Percentiles rank a stretch among this genome's conserved stretches.
phyloP scores from a whole-genome alignment of 805 yeast species.

The Candida quercuum region DNA sequence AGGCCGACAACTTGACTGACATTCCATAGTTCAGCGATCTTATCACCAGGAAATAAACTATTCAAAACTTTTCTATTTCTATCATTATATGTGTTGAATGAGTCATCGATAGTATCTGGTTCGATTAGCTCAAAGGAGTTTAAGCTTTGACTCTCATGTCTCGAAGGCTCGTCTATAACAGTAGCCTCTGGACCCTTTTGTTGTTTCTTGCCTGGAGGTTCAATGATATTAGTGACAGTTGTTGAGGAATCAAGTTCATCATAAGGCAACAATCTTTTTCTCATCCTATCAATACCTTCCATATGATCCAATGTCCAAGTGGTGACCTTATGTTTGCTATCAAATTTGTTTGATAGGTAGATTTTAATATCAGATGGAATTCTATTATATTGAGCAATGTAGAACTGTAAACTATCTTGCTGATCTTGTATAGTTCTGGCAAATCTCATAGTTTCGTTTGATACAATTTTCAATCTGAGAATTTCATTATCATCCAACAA shows the following conservation, averaged over 20 bases:
- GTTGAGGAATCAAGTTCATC: constrained; percentile 42
- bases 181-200: neutral
- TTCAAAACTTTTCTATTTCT: constrained; percentile 70
- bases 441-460: constrained; percentile 42
- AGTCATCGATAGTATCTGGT: constrained; percentile 30
- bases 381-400: constrained; percentile 40
- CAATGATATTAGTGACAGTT: constrained; percentile 34
- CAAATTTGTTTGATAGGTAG: constrained; percentile 21
- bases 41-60: constrained; percentile 64
- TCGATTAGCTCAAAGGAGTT: constrained; percentile 41
- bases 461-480: constrained; percentile 16
- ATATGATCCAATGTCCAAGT: constrained; percentile 56
- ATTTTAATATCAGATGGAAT: constrained; percentile 39
- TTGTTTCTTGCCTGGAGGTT: constrained; percentile 31
- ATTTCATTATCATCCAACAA: constrained; percentile 16
- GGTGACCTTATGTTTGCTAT: constrained; percentile 14
- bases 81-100: constrained; percentile 43
- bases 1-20: constrained; percentile 71
- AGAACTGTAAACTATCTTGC: constrained; percentile 51
- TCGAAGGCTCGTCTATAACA: constrained; percentile 9
- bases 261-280: constrained; percentile 54
- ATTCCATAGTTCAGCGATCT: constrained; percentile 68
- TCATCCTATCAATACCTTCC: constrained; percentile 65
- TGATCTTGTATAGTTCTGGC: constrained; percentile 59
- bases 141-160: constrained; percentile 20